Evolutionary conservation across 495 filamentous ascomycete species (phyloP).

Genomic region (Massariosphaeria phaeospora): DNA sequence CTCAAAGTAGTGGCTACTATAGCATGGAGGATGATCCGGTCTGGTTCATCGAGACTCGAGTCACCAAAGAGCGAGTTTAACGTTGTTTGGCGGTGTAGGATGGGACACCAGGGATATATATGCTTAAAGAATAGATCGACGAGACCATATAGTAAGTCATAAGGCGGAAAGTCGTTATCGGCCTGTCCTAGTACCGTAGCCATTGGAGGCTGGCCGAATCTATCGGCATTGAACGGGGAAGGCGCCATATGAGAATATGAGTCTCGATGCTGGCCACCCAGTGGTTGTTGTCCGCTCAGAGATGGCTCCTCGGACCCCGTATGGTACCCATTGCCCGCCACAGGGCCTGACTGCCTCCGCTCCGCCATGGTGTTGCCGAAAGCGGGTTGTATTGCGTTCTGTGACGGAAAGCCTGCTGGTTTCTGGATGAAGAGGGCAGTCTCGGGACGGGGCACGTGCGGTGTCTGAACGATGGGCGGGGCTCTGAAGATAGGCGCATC

Average conservation of each 20-base stretch:
- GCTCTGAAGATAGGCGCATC: conserved; percentile 29
- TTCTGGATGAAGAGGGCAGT: conserved; percentile 61
- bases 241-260: conserved; percentile 5
- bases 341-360: background rate
- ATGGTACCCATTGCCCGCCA: conserved; percentile 18
- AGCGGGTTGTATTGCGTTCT: conserved; percentile 12
- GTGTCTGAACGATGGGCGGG: conserved; percentile 31
- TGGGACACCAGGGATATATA: conserved; percentile 86
- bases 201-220: conserved; percentile 4
- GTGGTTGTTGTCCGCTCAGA: conserved; percentile 10
- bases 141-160: conserved; percentile 74
- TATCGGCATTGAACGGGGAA: conserved; percentile 15
- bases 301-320: background rate
- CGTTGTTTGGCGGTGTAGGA: conserved; percentile 73
- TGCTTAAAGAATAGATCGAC: conserved; percentile 87
- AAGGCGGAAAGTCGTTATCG: conserved; percentile 76
- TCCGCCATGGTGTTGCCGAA: conserved; percentile 6
- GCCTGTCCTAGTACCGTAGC: conserved; percentile 40
- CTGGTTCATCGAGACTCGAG: conserved; percentile 68
- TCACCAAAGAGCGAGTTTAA: conserved; percentile 77
- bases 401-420: conserved; percentile 43
- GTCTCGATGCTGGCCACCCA: conserved; percentile 15
- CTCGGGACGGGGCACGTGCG: conserved; percentile 54
- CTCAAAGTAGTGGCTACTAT: conserved; percentile 80
- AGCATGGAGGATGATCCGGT: conserved; percentile 76